These are phyloP conservation scores for Zelonia costaricensis DNA, from an alignment of 208 protist genomes.

Conservation along the genomic window DNA sequence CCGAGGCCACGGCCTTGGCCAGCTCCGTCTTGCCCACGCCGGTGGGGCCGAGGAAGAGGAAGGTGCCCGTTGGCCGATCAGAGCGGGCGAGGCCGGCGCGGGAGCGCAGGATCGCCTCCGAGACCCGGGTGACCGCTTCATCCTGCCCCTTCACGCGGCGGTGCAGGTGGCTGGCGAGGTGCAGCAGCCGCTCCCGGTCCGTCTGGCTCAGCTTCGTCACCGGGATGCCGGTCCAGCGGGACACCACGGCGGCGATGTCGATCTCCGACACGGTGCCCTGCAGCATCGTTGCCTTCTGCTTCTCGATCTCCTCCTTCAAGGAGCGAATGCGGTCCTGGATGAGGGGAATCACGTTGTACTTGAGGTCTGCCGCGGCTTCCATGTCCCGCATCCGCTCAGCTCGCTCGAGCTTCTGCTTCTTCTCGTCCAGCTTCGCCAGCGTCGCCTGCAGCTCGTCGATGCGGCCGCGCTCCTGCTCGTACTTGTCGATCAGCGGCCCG, in stretches of 20 bases:
- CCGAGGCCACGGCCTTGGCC: slow-evolving; percentile 94
- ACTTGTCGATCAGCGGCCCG: slow-evolving; percentile 76
- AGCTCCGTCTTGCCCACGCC: slow-evolving; percentile 97
- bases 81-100: slow-evolving; percentile 91
- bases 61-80: slow-evolving; percentile 93
- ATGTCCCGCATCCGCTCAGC: slow-evolving; percentile 93
- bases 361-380: slow-evolving; percentile 92
- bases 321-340: slow-evolving; percentile 83
- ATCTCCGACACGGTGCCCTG: slow-evolving; percentile 93
- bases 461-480: slow-evolving; percentile 77
- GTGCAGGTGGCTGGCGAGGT: slow-evolving; percentile 88
- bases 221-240: slow-evolving; percentile 98
- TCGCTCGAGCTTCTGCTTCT: slow-evolving; percentile 86
- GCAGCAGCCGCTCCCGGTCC: slow-evolving; percentile 91
- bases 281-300: slow-evolving; percentile 83
- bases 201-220: slow-evolving; percentile 89
- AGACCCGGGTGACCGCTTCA: slow-evolving; percentile 94
- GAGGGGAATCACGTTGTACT: slow-evolving; percentile 96
- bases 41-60: slow-evolving; percentile 97
- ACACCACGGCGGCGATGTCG: slow-evolving; percentile 97
- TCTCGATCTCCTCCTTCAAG: slow-evolving; percentile 72
- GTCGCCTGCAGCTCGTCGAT: slow-evolving; percentile 89
- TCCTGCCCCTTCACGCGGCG: slow-evolving; percentile 96
- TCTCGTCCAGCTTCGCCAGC: slow-evolving; percentile 90
- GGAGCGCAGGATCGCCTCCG: slow-evolving; percentile 96